Evolutionary conservation across 306 rosid species (phyloP).

Genomic region (Vigna reflexopilosa): DNA sequence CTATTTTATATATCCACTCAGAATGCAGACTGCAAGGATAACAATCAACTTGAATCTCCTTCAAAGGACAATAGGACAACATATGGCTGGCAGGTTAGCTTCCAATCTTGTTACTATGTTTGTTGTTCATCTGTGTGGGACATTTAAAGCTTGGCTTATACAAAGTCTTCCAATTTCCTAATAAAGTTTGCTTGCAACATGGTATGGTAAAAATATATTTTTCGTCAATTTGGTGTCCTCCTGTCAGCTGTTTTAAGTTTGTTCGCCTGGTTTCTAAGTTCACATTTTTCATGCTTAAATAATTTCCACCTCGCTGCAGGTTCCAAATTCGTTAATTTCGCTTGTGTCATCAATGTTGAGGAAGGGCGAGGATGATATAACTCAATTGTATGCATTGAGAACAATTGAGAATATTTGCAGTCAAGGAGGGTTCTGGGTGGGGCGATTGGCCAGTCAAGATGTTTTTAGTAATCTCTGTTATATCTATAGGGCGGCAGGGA

Average conservation of each 20-base stretch:
- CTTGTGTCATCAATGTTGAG: conserved; percentile 82
- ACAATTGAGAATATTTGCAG: conserved; percentile 90
- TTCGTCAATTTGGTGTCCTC: conserved; percentile 2
- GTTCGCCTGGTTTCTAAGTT: not conserved
- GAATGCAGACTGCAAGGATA: conserved; percentile 72
- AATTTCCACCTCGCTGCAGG: conserved; percentile 56
- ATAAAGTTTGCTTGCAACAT: conserved; percentile 13
- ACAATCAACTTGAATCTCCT: conserved; percentile 76
- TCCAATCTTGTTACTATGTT: conserved; percentile 38
- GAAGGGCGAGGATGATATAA: conserved; percentile 95
- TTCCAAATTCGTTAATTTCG: conserved; percentile 81
- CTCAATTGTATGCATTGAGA: conserved; percentile 93
- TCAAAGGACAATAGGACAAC: conserved; percentile 69
- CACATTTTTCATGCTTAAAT: not conserved
- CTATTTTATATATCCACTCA: conserved; percentile 91
- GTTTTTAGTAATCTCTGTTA: conserved; percentile 81
- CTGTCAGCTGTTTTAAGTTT: conserved; percentile 6
- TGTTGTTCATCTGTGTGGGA: conserved; percentile 33
- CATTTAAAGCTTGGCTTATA: conserved; percentile 39
- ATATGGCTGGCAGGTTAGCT: conserved; percentile 90
- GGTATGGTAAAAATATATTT: conserved; percentile 17
- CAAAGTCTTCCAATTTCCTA: conserved; percentile 6
- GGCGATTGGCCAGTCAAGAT: conserved; percentile 88
- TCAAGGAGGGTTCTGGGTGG: conserved; percentile 91
- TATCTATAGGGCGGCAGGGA: conserved; percentile 87